Percentiles rank a stretch among this genome's conserved stretches.
phyloP scores from a whole-genome alignment of 495 filamentous ascomycete genomes.

The Xylaria castorea region DNA sequence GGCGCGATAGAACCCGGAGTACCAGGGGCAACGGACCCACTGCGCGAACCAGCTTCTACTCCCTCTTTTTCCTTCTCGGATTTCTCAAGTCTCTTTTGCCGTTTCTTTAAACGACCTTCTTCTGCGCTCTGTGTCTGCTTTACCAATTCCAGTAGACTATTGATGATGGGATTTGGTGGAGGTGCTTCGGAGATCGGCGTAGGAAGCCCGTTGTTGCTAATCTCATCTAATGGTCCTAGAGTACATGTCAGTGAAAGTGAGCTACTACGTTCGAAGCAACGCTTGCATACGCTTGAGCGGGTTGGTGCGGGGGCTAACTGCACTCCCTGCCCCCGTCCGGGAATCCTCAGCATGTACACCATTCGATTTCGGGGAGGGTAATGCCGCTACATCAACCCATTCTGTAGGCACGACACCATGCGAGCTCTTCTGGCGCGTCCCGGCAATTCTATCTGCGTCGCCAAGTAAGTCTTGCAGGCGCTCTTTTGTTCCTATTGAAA shows the following conservation, averaged over 20 bases:
- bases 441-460: slow-evolving; percentile 69
- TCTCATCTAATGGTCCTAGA: slow-evolving; percentile 34
- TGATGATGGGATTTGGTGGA: slow-evolving; percentile 44
- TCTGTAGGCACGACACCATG: slow-evolving; percentile 73
- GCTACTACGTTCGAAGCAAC: slow-evolving; percentile 32
- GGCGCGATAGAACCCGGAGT: slow-evolving; percentile 57
- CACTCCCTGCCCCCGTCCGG: slow-evolving; percentile 49
- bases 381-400: slow-evolving; percentile 69
- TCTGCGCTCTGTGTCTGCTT: slow-evolving; percentile 54
- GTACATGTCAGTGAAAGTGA: slow-evolving; percentile 31
- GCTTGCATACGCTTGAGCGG: slow-evolving; percentile 66
- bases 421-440: slow-evolving; percentile 70
- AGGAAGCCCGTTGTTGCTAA: slow-evolving; percentile 39
- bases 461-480: slow-evolving; percentile 71
- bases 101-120: slow-evolving; percentile 56
- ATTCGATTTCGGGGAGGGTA: slow-evolving; percentile 40
- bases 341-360: slow-evolving; percentile 43
- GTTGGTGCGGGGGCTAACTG: slow-evolving; percentile 57
- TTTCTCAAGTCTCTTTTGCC: slow-evolving; percentile 50
- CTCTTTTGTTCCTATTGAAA: slow-evolving; percentile 78
- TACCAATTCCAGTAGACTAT: slow-evolving; percentile 45
- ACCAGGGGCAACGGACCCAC: slow-evolving; percentile 55
- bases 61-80: slow-evolving; percentile 47
- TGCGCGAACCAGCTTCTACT: slow-evolving; percentile 43
- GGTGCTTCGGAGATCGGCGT: slow-evolving; percentile 35